Evolutionary conservation across 805 yeast species (phyloP).

Genomic region (Lipomyces sp.): DNA sequence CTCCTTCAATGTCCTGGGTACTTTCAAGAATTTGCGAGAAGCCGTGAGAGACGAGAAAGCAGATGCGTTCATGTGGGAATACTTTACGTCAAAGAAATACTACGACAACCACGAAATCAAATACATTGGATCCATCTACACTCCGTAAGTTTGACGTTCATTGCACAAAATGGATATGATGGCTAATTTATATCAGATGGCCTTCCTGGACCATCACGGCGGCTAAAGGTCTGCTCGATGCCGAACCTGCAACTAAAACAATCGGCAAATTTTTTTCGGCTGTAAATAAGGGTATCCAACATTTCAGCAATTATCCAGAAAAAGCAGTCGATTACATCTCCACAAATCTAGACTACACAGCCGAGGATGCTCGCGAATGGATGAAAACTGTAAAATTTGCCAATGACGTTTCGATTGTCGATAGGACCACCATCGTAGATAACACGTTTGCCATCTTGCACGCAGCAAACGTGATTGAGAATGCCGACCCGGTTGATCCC

Average conservation of each 20-base stretch:
- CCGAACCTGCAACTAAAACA: constrained; percentile 38
- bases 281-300: constrained; percentile 67
- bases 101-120: constrained; percentile 81
- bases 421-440: constrained; percentile 53
- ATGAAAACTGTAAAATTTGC: constrained; percentile 72
- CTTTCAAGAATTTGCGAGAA: constrained; percentile 75
- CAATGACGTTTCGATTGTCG: constrained; percentile 55
- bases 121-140: constrained; percentile 82
- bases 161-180: background rate
- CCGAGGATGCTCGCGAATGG: constrained; percentile 83
- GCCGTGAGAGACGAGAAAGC: constrained; percentile 68
- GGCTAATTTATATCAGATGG: constrained; percentile 53
- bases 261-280: constrained; percentile 43
- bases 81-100: constrained; percentile 84
- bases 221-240: constrained; percentile 48
- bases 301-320: constrained; percentile 63
- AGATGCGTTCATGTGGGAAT: constrained; percentile 96
- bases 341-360: constrained; percentile 71
- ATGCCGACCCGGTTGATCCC: background rate
- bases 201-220: constrained; percentile 88
- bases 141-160: constrained; percentile 56
- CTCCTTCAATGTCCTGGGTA: constrained; percentile 58
- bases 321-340: constrained; percentile 71
- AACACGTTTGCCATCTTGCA: constrained; percentile 63
- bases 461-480: constrained; percentile 62